These are phyloP conservation scores for Pichia sp. DNA, from an alignment of 1,139 yeast genomes.

Conservation along the genomic window DNA sequence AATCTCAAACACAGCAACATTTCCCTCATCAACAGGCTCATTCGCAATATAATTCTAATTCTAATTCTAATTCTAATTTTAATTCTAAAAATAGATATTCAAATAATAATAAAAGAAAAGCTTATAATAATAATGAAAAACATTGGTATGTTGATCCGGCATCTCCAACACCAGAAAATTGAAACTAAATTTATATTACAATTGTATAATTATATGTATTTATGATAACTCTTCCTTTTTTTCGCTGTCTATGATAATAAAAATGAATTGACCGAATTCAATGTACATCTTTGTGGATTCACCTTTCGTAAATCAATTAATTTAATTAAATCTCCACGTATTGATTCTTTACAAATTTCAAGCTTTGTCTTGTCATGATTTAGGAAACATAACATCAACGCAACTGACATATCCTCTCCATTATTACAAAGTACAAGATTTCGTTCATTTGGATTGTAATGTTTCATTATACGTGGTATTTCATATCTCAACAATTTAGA, in stretches of 20 bases:
- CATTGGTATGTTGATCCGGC: background rate
- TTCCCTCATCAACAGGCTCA: too few species aligned
- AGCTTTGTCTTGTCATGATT: background rate
- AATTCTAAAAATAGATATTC: background rate
- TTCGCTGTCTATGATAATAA: slow-evolving; percentile 19
- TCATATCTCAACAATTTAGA: slow-evolving; percentile 40
- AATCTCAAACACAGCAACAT: background rate
- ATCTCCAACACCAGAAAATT: background rate
- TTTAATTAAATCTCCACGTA: slow-evolving; percentile 51
- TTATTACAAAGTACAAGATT: slow-evolving; percentile 51
- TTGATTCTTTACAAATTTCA: slow-evolving; percentile 37
- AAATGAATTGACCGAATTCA: slow-evolving; percentile 38
- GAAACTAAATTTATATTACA: too few species aligned
- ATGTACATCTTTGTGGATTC: slow-evolving; percentile 72
- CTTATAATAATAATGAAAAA: background rate
- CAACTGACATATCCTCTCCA: slow-evolving; percentile 62
- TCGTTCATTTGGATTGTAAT: slow-evolving; percentile 17
- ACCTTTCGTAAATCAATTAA: slow-evolving; percentile 43
- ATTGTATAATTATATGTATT: too few species aligned
- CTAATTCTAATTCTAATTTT: too few species aligned
- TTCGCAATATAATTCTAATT: too few species aligned
- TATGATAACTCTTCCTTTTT: too few species aligned
- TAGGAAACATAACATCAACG: slow-evolving; percentile 48
- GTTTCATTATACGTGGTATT: slow-evolving; percentile 18
- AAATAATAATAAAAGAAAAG: background rate